A percentile compares a stretch with the other conserved stretches of the same genome.
These are phyloP conservation scores for Microthlaspi erraticum DNA, from an alignment of 345 rosid species.

Conservation along the genomic window DNA sequence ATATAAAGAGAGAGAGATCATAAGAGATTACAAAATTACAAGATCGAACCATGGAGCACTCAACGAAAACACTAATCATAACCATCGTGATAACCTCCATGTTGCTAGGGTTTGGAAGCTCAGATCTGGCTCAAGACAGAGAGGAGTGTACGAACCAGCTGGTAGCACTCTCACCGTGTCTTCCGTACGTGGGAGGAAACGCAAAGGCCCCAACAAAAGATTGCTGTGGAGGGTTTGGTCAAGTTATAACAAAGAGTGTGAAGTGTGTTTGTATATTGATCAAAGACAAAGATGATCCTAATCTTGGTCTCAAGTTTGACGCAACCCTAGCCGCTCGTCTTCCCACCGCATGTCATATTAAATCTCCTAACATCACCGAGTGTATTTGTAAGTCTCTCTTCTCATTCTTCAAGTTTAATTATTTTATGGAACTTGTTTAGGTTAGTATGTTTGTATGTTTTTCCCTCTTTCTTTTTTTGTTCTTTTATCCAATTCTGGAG, in stretches of 20 bases:
- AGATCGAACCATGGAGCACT: constrained; percentile 28
- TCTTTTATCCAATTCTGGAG: neutral
- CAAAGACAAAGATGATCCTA: constrained; percentile 72
- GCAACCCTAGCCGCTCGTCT: constrained; percentile 66
- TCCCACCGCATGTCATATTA: constrained; percentile 58
- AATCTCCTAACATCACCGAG: constrained; percentile 55
- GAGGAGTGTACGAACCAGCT: constrained; percentile 66
- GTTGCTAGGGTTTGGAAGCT: constrained; percentile 46
- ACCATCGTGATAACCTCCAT: constrained; percentile 34
- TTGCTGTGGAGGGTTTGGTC: constrained; percentile 73
- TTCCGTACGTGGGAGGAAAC: constrained; percentile 73
- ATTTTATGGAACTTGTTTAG: neutral
- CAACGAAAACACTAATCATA: constrained; percentile 22
- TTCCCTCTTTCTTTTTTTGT: neutral
- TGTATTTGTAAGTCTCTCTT: constrained; percentile 59
- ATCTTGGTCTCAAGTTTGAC: constrained; percentile 71
- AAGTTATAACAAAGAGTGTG: constrained; percentile 60
- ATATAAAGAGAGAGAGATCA: neutral
- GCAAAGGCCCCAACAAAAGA: constrained; percentile 67
- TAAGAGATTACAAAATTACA: neutral
- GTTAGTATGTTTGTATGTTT: neutral
- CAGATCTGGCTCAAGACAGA: constrained; percentile 64
- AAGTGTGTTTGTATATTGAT: constrained; percentile 78
- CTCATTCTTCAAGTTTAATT: constrained; percentile 3
- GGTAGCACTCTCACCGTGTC: constrained; percentile 59